These are phyloP conservation scores for Pestalotiopsis sp. DNA, from an alignment of 2,329 filamentous ascomycete species.

Conservation along the genomic window DNA sequence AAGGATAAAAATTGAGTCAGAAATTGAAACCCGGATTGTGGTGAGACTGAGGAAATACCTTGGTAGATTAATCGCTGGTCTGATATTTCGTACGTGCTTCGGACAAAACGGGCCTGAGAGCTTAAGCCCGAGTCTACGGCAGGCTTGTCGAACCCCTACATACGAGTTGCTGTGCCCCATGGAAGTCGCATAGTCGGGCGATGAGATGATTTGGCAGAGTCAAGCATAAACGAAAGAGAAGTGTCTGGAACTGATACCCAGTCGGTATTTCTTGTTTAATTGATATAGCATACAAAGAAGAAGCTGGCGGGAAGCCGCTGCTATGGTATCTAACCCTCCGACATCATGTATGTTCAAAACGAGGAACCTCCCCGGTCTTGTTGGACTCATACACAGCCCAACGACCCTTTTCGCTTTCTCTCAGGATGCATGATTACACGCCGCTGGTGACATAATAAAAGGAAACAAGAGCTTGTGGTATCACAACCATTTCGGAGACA, in stretches of 20 bases:
- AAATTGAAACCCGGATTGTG: background rate
- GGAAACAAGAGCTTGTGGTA: background rate
- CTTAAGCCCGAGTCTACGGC: background rate
- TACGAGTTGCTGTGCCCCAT: background rate
- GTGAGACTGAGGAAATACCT: no score
- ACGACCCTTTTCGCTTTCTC: background rate
- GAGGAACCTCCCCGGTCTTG: background rate
- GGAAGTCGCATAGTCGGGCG: background rate
- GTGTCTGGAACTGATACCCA: background rate
- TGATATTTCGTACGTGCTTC: background rate
- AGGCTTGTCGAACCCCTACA: no score
- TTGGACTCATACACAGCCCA: background rate
- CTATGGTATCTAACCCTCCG: constrained; percentile 2
- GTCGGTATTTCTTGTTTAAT: background rate
- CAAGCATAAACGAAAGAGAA: background rate
- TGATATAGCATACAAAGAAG: constrained; percentile 9
- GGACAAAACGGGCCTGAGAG: background rate
- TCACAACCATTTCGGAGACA: constrained; percentile 4
- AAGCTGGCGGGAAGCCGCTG: constrained; percentile 3
- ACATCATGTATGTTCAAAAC: background rate
- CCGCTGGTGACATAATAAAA: constrained; percentile 9
- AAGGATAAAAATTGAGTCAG: background rate
- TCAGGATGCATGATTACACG: background rate
- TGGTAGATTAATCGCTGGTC: background rate
- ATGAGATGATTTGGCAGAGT: background rate